A percentile compares a stretch with the other conserved stretches of the same genome.
Conservation (phyloP, 257 asterid species). For the Gardenia jasminoides region DNA sequence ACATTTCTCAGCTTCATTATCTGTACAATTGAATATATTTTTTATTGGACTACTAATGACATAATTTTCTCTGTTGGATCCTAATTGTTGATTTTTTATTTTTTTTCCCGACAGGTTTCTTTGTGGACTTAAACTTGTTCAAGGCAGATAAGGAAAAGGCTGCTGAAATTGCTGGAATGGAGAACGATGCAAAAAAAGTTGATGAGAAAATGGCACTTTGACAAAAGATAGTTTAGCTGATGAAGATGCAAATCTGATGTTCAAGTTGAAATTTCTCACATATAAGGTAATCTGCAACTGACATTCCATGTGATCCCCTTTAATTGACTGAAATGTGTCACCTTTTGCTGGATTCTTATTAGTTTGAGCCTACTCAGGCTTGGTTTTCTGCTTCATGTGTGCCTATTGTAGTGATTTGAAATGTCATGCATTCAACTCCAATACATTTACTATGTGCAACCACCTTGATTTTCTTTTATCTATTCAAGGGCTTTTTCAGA, state of each 20-base stretch:
- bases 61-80: conserved; percentile 9
- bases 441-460: neutral
- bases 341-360: neutral
- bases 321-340: neutral
- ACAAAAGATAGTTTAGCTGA: conserved; percentile 67
- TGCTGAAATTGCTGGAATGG: conserved; percentile 38
- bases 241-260: conserved; percentile 98
- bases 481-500: neutral
- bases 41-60: neutral
- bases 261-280: conserved; percentile 92
- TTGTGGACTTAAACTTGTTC: conserved; percentile 81
- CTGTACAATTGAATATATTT: neutral
- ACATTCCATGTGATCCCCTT: neutral
- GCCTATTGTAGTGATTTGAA: neutral
- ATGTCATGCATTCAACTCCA: neutral
- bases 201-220: conserved; percentile 34
- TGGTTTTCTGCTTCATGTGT: conserved; percentile 1
- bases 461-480: neutral
- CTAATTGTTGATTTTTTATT: conserved; percentile 28
- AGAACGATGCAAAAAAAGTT: conserved; percentile 31
- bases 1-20: conserved; percentile 1
- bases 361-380: neutral
- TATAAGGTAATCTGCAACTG: conserved; percentile 57
- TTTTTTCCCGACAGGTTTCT: conserved; percentile 88
- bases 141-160: conserved; percentile 58